Percentiles rank a stretch among this genome's conserved stretches.
Conservation (phyloP, 495 filamentous ascomycete genomes). For the Apiosordaria backusii region DNA sequence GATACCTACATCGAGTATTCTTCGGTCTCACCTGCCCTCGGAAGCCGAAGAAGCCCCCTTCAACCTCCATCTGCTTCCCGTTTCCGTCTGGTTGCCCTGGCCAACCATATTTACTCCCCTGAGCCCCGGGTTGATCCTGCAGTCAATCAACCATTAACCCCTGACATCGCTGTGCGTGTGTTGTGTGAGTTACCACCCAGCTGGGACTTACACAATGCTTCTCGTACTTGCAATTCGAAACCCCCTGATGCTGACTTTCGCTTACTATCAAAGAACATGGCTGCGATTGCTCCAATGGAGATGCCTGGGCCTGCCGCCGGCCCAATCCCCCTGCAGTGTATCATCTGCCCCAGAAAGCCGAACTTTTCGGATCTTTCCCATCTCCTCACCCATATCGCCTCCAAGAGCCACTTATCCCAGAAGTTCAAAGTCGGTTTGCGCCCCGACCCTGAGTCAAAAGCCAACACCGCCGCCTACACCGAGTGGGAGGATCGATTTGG, state of each 20-base stretch:
- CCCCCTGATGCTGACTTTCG: conserved; percentile 15
- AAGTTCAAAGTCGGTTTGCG: conserved; percentile 69
- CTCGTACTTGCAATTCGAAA: conserved; percentile 5
- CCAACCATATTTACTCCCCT: conserved; percentile 1
- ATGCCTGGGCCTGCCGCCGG: conserved; percentile 13
- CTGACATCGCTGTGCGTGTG: background rate
- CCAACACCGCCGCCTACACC: conserved; percentile 58
- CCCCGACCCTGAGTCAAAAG: conserved; percentile 49
- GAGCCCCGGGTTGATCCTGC: conserved; percentile 18
- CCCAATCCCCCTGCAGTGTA: conserved; percentile 65
- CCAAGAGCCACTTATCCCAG: conserved; percentile 76
- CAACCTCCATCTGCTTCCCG: background rate
- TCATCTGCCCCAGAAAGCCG: conserved; percentile 71
- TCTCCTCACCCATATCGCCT: conserved; percentile 80
- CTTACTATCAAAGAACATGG: conserved; percentile 32
- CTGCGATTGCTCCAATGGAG: conserved; percentile 34
- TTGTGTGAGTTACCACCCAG: conserved; percentile 21
- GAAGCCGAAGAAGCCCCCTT: background rate
- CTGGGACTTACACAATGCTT: conserved; percentile 9
- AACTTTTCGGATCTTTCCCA: conserved; percentile 85
- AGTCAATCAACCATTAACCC: background rate
- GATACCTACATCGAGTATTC: background rate
- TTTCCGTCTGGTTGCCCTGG: background rate
- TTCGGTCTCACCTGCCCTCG: conserved; percentile 21
- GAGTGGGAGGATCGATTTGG: conserved; percentile 64